Percentiles rank a stretch among this genome's conserved stretches.
Conservation (phyloP, 2,329 filamentous ascomycete genomes). For the Pseudogymnoascus verrucosus region DNA sequence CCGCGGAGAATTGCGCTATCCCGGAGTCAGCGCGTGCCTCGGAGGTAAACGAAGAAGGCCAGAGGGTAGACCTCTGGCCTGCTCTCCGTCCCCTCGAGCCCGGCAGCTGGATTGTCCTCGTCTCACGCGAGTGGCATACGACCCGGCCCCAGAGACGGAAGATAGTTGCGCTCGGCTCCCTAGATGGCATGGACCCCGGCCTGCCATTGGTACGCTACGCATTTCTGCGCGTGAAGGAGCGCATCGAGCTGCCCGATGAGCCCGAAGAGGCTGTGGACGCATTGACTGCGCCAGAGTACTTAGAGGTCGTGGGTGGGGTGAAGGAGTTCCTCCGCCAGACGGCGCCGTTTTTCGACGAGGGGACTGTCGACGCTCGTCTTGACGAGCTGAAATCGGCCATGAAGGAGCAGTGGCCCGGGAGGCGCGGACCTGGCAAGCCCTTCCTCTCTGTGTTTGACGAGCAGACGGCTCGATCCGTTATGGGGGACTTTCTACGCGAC, state of each 20-base stretch:
- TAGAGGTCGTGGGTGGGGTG: background rate
- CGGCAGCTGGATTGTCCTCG: background rate
- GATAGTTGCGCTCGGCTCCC: background rate
- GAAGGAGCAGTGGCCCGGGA: background rate
- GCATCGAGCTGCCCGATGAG: background rate
- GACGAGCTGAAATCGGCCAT: background rate
- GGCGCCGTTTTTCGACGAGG: background rate
- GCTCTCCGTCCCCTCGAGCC: background rate
- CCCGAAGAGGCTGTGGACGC: background rate
- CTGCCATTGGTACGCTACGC: background rate
- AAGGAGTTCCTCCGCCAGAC: background rate
- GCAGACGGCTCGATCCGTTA: background rate
- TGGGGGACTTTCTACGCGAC: background rate
- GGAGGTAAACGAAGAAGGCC: background rate
- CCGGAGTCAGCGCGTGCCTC: background rate
- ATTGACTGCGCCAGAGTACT: background rate
- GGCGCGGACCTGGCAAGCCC: background rate
- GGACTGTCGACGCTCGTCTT: background rate
- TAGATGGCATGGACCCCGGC: background rate
- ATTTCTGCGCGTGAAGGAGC: background rate
- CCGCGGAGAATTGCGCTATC: background rate
- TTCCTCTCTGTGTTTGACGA: background rate
- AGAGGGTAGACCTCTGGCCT: background rate
- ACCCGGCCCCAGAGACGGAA: background rate
- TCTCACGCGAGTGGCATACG: background rate